Base-by-base conservation (phyloP, 192 early-diverging fungal genomes). In the Rhizophagus sp. region DNA sequence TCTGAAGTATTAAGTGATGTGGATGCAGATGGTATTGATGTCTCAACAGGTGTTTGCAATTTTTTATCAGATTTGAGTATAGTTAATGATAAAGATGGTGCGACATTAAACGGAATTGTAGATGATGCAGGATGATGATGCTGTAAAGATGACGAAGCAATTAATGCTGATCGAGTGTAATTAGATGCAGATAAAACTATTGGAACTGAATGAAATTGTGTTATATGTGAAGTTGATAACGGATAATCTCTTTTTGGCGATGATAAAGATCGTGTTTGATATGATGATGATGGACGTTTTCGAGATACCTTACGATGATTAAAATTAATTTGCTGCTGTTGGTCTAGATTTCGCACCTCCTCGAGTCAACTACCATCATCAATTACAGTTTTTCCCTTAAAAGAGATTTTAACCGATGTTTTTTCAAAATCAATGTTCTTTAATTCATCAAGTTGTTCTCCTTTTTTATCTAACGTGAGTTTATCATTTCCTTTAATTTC, bases 281-380 rank as follows among this genome's bases (percentile, higher is more conserved):
- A 47, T 47, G 44, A 47, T 44, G 65, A 33, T 30, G 66, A 68
- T 17, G 30, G 27, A 57, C 73, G 44, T 61, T 24, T 33, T 47
- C 68, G 44, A 8, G 47, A 50, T 41, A 33, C 22, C 6, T n/a
- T 41, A 12, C 10, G 52, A 36, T 25, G 19, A 17, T n/a, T n/a
- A 33, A 22, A 22, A 49, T 30, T 68, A n/a, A 6, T 30, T 50
- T 50, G 41, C 12, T 76, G 57, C 36, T 63, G 66, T 41, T 12
- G 64, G n/a, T 47, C n/a, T n/a, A n/a, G 62, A 24, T 49, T 19
- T 25, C 41, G 19, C 65, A 78, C 41, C 33, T 27, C 64, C 41
- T 1, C 49, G 47, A 78, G 76, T 78, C 76, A 78, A 78, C 76
- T 78, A 39, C 19, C 13, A 34, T 76, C 62, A 13, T 52, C 62